These are phyloP conservation scores for Mrakia frigida DNA, from an alignment of 768 basidiomycete species.

Conservation along the genomic window DNA sequence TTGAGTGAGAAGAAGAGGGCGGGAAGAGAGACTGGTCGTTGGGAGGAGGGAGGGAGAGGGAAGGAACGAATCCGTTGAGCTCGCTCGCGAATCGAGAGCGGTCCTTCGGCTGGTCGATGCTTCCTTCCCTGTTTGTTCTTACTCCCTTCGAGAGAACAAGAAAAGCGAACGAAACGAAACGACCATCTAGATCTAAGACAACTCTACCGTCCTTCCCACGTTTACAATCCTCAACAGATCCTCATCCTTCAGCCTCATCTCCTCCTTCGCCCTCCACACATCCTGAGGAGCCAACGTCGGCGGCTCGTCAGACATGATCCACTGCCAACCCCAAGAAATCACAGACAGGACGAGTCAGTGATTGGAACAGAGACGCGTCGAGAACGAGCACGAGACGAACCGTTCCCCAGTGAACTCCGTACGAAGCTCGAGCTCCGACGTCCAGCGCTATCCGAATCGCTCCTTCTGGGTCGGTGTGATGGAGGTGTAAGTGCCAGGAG, in stretches of 20 bases:
- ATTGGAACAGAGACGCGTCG: background rate
- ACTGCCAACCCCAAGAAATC: background rate
- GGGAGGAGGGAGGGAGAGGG: background rate
- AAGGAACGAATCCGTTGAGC: background rate
- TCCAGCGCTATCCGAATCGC: slow-evolving; percentile 41
- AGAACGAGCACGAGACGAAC: slow-evolving; percentile 1
- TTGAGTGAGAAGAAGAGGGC: background rate
- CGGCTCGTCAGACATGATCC: slow-evolving; percentile 36
- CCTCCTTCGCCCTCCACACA: slow-evolving; percentile 27
- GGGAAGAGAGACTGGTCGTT: background rate
- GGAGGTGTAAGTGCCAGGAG: slow-evolving; percentile 41
- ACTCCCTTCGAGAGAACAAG: too few species aligned
- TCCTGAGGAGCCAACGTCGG: slow-evolving; percentile 35
- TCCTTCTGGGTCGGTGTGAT: slow-evolving; percentile 43
- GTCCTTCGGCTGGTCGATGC: too few species aligned
- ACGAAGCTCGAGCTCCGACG: slow-evolving; percentile 37
- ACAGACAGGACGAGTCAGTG: background rate
- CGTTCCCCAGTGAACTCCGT: slow-evolving; percentile 44
- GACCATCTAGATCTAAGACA: background rate
- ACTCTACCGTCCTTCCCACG: slow-evolving; percentile 10
- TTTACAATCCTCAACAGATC: slow-evolving; percentile 30
- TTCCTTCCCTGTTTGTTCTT: background rate
- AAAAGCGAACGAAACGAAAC: background rate
- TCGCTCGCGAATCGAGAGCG: background rate
- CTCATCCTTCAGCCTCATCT: slow-evolving; percentile 16